Conservation (phyloP, 177 flowering plant genomes). For the Telopea speciosissima region DNA sequence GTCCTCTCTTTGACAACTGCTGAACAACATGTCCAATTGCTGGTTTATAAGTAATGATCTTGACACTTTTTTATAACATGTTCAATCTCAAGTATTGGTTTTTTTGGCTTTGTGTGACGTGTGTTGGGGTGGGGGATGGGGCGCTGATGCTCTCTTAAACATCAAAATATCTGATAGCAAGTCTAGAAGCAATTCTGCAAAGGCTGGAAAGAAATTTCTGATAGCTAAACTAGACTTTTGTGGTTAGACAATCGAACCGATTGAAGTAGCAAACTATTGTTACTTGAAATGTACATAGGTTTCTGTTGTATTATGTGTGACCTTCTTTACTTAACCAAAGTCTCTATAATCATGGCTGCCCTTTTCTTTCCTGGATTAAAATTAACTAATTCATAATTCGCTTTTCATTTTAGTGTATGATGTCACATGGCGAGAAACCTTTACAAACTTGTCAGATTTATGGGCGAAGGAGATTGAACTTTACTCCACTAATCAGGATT, state of each 20-base stretch:
- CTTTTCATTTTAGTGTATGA: slow-evolving; percentile 64
- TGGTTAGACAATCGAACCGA: background rate
- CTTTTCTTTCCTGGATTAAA: background rate
- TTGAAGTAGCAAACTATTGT: background rate
- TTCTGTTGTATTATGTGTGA: background rate
- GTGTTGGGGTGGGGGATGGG: too few relatives aligned
- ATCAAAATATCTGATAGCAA: background rate
- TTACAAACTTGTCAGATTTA: slow-evolving; percentile 53
- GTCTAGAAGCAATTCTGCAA: background rate
- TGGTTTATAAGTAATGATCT: background rate
- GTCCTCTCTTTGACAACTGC: too few relatives aligned
- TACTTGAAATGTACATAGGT: background rate
- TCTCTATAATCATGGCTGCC: background rate
- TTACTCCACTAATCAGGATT: slow-evolving; percentile 69
- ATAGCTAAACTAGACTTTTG: too few relatives aligned
- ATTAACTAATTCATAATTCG: slow-evolving; percentile 1
- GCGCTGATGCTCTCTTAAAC: background rate
- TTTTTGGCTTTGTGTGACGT: too few relatives aligned
- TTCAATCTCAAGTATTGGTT: too few relatives aligned
- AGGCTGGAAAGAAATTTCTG: too few relatives aligned
- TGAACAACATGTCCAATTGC: background rate
- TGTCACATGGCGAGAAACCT: slow-evolving; percentile 79
- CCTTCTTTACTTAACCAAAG: background rate
- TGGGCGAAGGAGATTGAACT: slow-evolving; percentile 83
- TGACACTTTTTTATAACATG: background rate